Evolutionary conservation across 768 basidiomycete species (phyloP), one percentile per base, ranked within the genome.

Genomic region (Lyophyllum decastes): DNA sequence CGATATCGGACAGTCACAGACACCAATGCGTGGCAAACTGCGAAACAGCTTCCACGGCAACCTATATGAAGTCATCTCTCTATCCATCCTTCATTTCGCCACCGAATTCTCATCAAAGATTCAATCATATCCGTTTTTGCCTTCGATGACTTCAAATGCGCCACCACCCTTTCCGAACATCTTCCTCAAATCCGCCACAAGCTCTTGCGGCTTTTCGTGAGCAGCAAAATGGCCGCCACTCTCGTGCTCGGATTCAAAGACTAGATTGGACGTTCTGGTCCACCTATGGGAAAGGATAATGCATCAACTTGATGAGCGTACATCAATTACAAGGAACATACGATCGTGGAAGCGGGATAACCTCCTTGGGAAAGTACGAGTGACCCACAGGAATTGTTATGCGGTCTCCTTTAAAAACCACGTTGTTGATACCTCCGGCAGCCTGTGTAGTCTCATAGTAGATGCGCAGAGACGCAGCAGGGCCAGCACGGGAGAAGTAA

Each of bases 401-500:
- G 12, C 22, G 47, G 33, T 58, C 55, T 38, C 30, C 26, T 21
- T 50, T 7, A 60, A 57, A 46, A 34, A 35, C 3, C 35, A 38
- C 33, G 50, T 34, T n/a, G n/a, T n/a, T n/a, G 43, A 44, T 34
- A 27, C 50, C n/a, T 30, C 59, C 59, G 24, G 66, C 62, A 17
- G 53, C 62, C 34, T 62, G 44, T 4, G 30, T 30, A 30, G 4
- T 4, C 10, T 30, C 30, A 30, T 30, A 30, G 30, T 30, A 30
- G 30, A 30, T 83, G 3, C 85, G 74, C 4, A 79, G 35, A 0
- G 85, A 78, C 0, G 85, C 83, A 2, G 84, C 75, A 2, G 86
- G 85, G 0, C 86, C 85, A 0, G 78, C 76, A 2, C 80, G 77
- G 4, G 84, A 86, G 68, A 87, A 85, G 73, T 76, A 80, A 61